Conservation (phyloP, 225 moss, liverwort and hornwort species). For the Pleurozium schreberi region DNA sequence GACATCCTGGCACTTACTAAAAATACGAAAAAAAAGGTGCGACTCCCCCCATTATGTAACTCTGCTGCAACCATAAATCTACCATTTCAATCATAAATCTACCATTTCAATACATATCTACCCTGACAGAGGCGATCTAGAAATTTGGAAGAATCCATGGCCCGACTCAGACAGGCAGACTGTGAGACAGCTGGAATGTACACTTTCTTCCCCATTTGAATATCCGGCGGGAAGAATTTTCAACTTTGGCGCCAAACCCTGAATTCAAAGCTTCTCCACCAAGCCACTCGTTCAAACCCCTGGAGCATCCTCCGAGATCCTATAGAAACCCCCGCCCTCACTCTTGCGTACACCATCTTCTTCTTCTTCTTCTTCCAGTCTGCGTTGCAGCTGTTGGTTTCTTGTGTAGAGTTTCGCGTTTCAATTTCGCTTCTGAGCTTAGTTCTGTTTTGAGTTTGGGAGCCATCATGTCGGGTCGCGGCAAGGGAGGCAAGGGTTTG, state of each 20-base stretch:
- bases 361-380: neutral
- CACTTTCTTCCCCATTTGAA: neutral
- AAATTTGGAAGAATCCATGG: neutral
- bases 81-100: neutral
- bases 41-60: neutral
- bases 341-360: rapidly evolving
- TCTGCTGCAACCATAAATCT: neutral
- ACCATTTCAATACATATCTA: neutral
- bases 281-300: neutral
- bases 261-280: neutral
- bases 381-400: rapidly evolving
- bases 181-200: neutral
- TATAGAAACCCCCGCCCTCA: neutral
- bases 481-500: neutral
- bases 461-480: neutral
- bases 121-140: neutral
- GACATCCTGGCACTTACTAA: too few species aligned
- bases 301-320: neutral
- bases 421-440: neutral
- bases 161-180: neutral
- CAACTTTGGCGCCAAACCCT: neutral
- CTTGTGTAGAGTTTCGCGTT: rapidly evolving
- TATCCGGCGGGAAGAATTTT: neutral
- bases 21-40: too few species aligned
- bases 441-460: too few species aligned